Conservation (phyloP, 495 filamentous ascomycete species). For the Chaetomium fimeti region DNA sequence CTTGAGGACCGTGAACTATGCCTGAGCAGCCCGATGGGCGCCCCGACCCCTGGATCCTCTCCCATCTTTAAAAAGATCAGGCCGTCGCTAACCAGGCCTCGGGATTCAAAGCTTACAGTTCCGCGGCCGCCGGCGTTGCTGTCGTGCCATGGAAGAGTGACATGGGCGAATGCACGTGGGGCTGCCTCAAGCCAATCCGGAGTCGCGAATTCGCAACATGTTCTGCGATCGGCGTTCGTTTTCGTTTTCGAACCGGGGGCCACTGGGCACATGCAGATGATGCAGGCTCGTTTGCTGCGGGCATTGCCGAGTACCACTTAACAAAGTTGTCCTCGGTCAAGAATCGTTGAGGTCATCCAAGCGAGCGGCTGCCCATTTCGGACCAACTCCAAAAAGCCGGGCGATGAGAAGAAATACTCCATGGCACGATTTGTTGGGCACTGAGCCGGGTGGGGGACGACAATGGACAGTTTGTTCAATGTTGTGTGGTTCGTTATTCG, state of each 20-base stretch:
- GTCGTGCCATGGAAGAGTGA: background rate
- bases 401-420: background rate
- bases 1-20: too few species aligned
- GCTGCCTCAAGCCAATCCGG: constrained; percentile 11
- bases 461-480: background rate
- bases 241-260: background rate
- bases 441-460: background rate
- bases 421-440: background rate
- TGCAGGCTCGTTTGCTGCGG: background rate
- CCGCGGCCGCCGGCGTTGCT: background rate
- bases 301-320: background rate
- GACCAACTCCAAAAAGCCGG: background rate
- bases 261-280: background rate
- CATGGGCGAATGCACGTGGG: constrained; percentile 19
- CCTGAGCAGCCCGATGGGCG: too few species aligned
- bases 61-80: background rate
- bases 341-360: background rate
- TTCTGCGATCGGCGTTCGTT: background rate
- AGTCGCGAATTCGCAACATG: background rate
- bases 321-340: background rate
- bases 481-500: too few species aligned
- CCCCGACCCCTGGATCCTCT: background rate
- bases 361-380: too few species aligned
- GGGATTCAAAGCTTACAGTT: background rate
- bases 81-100: constrained; percentile 2